Percentiles rank a stretch among this genome's conserved stretches.
Conservation (phyloP, 345 rosid species). For the Limnanthes douglasii region DNA sequence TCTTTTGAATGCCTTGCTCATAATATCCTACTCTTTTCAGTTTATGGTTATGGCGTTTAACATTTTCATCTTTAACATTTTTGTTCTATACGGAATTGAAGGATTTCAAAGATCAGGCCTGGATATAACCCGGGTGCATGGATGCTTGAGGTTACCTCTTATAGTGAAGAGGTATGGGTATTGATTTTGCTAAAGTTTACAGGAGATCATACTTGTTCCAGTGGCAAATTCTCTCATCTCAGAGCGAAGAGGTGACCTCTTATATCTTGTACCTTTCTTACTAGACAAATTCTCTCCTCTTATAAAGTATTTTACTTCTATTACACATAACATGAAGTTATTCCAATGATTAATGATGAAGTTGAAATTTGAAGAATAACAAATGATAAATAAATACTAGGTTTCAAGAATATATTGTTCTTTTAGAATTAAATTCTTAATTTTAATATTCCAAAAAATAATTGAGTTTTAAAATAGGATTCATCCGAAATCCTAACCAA, state of each 20-base stretch:
- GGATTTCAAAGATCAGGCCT: conserved; percentile 72
- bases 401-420: too few species aligned
- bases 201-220: conserved; percentile 48
- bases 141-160: conserved; percentile 92
- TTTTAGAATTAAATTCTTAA: too few species aligned
- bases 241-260: conserved; percentile 4
- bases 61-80: conserved; percentile 2
- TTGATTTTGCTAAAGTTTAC: conserved; percentile 86
- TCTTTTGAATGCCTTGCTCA: neutral
- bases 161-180: conserved; percentile 64
- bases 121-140: conserved; percentile 95
- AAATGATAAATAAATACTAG: too few species aligned
- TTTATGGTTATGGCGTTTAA: neutral
- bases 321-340: conserved; percentile 57
- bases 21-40: neutral
- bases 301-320: conserved; percentile 9
- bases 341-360: conserved; percentile 50
- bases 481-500: too few species aligned
- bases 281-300: conserved; percentile 3
- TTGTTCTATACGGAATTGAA: conserved; percentile 44
- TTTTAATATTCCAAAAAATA: too few species aligned
- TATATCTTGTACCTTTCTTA: neutral
- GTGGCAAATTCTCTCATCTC: conserved; percentile 22
- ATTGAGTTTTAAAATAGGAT: too few species aligned
- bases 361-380: too few species aligned